Conservation (phyloP, 2,329 filamentous ascomycete species). For the Botryotinia globosa region DNA sequence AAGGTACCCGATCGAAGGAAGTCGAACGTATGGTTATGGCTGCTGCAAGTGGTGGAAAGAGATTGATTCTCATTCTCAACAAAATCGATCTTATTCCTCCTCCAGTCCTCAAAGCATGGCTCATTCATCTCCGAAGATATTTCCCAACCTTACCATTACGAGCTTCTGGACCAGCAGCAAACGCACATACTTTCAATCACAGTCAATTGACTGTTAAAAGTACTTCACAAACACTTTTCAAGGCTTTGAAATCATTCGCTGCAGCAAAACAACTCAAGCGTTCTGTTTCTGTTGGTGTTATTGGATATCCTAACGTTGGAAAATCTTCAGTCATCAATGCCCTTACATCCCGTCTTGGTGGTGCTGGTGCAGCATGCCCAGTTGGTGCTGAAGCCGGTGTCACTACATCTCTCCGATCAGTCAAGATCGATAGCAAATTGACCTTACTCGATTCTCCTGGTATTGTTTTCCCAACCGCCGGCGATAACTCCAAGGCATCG, state of each 20-base stretch:
- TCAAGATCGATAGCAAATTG: constrained; percentile 93
- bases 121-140: constrained; percentile 77
- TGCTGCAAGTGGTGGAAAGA: constrained; percentile 77
- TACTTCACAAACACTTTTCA: constrained; percentile 82
- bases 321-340: constrained; percentile 97
- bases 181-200: constrained; percentile 90
- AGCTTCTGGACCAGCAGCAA: constrained; percentile 76
- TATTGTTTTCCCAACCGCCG: constrained; percentile 82
- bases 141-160: constrained; percentile 90
- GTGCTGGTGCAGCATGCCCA: constrained; percentile 71
- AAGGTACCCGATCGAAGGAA: constrained; percentile 85
- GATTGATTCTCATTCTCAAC: constrained; percentile 88
- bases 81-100: constrained; percentile 91
- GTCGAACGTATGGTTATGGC: constrained; percentile 90
- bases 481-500: constrained; percentile 51
- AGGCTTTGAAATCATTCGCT: constrained; percentile 84
- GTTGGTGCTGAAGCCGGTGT: constrained; percentile 90
- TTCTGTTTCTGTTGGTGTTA: constrained; percentile 85
- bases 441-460: constrained; percentile 92
- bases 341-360: constrained; percentile 72
- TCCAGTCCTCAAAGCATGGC: constrained; percentile 78
- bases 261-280: constrained; percentile 82
- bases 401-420: constrained; percentile 80
- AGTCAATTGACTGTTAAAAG: constrained; percentile 82
- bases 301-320: constrained; percentile 93